phyloP scores from a whole-genome alignment of 805 yeast species.

The Kluyveromyces aestuarii region DNA sequence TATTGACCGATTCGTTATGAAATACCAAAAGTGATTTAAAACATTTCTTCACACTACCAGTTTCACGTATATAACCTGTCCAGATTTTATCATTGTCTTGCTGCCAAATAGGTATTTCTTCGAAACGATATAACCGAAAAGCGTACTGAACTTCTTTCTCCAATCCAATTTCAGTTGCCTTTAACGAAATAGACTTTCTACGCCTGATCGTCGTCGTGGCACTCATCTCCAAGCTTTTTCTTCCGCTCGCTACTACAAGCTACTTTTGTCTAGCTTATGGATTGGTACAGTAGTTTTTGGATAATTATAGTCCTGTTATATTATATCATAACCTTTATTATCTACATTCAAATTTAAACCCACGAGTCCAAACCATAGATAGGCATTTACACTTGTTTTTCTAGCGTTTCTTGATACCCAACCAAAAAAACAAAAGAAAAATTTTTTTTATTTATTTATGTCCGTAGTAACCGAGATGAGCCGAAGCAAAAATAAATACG shows the following conservation, averaged over 20 bases:
- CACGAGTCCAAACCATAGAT: too few relatives aligned
- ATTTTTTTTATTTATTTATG: not conserved
- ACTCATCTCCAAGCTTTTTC: slow-evolving; percentile 8
- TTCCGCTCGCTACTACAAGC: not conserved
- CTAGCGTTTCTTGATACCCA: not conserved
- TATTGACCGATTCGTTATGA: slow-evolving; percentile 68
- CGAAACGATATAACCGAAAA: slow-evolving; percentile 27
- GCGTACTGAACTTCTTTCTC: not conserved
- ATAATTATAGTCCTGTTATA: too few relatives aligned
- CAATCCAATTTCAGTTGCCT: not conserved
- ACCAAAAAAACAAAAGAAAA: not conserved
- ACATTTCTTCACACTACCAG: slow-evolving; percentile 39
- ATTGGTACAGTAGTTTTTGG: too few relatives aligned
- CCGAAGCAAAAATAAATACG: not conserved
- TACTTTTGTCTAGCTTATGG: too few relatives aligned
- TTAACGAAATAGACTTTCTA: slow-evolving; percentile 5
- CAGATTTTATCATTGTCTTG: slow-evolving; percentile 59
- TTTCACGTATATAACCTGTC: slow-evolving; percentile 55
- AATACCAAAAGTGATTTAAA: slow-evolving; percentile 41
- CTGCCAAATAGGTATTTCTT: slow-evolving; percentile 65
- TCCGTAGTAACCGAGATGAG: not conserved
- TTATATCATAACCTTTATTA: too few relatives aligned
- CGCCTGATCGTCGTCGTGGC: slow-evolving; percentile 15
- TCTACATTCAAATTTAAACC: too few relatives aligned
- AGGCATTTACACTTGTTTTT: not conserved